These are phyloP conservation scores for Tieghemiomyces parasiticus DNA, from an alignment of 192 early-diverging fungal genomes.

Conservation along the genomic window DNA sequence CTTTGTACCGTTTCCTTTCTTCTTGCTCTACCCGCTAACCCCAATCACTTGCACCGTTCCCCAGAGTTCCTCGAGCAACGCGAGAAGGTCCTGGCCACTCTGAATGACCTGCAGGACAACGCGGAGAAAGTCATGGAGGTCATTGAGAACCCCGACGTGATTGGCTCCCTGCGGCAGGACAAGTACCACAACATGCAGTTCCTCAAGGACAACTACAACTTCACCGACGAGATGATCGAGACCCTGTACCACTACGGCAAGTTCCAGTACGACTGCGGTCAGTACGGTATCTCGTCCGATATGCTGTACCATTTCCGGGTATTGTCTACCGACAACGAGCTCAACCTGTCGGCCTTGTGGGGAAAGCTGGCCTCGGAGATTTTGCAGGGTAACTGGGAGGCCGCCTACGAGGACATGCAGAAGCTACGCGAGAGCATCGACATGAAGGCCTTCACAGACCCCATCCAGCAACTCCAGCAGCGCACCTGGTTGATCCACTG, in stretches of 20 bases:
- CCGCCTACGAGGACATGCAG: slow-evolving; percentile 76
- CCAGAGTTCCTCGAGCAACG: slow-evolving; percentile 63
- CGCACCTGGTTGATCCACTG: slow-evolving; percentile 92
- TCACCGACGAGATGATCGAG: slow-evolving; percentile 76
- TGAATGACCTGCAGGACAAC: slow-evolving; percentile 59
- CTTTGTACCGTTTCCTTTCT: too few relatives aligned
- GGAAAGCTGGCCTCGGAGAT: slow-evolving; percentile 95
- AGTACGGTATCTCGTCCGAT: slow-evolving; percentile 80
- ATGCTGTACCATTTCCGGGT: slow-evolving; percentile 92
- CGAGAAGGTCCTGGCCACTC: slow-evolving; percentile 51
- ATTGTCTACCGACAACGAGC: slow-evolving; percentile 78
- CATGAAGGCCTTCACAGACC: slow-evolving; percentile 53
- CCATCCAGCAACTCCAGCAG: slow-evolving; percentile 84
- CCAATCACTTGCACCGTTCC: too few relatives aligned
- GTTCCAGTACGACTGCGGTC: slow-evolving; percentile 87
- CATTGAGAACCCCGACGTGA: slow-evolving; percentile 83
- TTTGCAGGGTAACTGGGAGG: slow-evolving; percentile 86
- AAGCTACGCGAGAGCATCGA: slow-evolving; percentile 81
- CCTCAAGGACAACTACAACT: slow-evolving; percentile 77
- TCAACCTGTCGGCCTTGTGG: slow-evolving; percentile 80
- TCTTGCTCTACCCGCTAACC: too few relatives aligned
- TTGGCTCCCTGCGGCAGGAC: slow-evolving; percentile 79
- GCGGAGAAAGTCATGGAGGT: slow-evolving; percentile 73
- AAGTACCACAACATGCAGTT: slow-evolving; percentile 86
- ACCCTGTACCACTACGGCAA: slow-evolving; percentile 78